Conservation (phyloP, 192 early-diverging fungal genomes). For the Coemansia javaensis region DNA sequence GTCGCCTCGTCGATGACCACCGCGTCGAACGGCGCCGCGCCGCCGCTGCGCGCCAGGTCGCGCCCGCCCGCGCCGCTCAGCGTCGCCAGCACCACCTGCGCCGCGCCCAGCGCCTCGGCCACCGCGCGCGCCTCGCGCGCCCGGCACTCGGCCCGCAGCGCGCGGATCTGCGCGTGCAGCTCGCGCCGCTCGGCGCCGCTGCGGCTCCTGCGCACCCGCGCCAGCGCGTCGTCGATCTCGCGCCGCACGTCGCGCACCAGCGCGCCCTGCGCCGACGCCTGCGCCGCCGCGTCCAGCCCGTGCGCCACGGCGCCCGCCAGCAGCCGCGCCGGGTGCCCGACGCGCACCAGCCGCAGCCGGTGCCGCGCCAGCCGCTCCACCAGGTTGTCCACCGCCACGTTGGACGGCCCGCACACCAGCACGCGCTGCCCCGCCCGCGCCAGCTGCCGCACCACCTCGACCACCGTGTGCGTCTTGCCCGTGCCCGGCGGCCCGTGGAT, state of each 20-base stretch:
- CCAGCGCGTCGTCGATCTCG: conserved; percentile 70
- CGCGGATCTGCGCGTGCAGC: conserved; percentile 60
- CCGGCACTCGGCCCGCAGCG: conserved; percentile 65
- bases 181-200: conserved; percentile 56
- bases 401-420: conserved; percentile 85
- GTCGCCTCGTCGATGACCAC: conserved; percentile 88
- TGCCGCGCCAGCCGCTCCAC: conserved; percentile 66
- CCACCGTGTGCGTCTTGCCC: conserved; percentile 83
- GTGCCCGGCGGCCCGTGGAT: conserved; percentile 88
- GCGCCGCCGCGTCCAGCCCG: conserved; percentile 65
- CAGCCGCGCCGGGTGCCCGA: conserved; percentile 84
- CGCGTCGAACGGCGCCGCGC: conserved; percentile 69
- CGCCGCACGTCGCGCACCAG: conserved; percentile 69
- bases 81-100: conserved; percentile 72
- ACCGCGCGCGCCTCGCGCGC: conserved; percentile 67
- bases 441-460: conserved; percentile 82
- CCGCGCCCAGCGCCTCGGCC: conserved; percentile 51
- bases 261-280: conserved; percentile 63
- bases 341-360: conserved; percentile 63
- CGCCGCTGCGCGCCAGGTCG: conserved; percentile 7
- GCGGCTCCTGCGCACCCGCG: conserved; percentile 60
- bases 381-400: conserved; percentile 85
- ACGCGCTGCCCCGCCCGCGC: conserved; percentile 54
- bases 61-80: conserved; percentile 63
- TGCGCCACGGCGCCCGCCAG: conserved; percentile 62